Conservation (phyloP, 805 yeast genomes). For the Cyberlindnera euphorbiae region DNA sequence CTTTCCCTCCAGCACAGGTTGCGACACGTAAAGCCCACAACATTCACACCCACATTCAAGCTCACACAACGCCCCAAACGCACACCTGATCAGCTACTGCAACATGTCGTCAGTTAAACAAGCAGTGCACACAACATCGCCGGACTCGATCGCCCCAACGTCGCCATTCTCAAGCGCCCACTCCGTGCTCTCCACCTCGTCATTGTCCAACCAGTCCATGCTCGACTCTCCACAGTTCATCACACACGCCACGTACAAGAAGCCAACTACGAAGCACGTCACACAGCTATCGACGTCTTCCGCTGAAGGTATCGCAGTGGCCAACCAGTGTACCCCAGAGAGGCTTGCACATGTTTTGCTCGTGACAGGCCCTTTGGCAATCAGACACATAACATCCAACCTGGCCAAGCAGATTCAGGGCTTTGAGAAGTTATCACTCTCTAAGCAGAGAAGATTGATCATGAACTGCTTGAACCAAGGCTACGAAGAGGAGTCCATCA, state of each 20-base stretch:
- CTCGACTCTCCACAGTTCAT: conserved; percentile 23
- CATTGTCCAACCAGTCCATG: conserved; percentile 11
- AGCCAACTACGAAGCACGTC: conserved; percentile 25
- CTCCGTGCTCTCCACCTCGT: conserved; percentile 15
- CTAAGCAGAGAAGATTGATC: conserved; percentile 85
- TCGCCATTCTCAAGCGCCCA: conserved; percentile 24
- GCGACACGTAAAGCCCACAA: too few species aligned
- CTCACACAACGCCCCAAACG: too few species aligned
- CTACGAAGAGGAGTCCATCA: conserved; percentile 45
- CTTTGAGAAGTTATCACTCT: conserved; percentile 73
- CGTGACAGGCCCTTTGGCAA: conserved; percentile 82
- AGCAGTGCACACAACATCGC: conserved; percentile 12
- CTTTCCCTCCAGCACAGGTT: too few species aligned
- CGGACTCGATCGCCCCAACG: conserved; percentile 23
- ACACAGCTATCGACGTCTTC: conserved; percentile 64
- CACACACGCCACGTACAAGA: conserved; percentile 25
- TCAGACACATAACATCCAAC: conserved; percentile 81
- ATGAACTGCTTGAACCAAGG: conserved; percentile 84
- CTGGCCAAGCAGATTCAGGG: conserved; percentile 70
- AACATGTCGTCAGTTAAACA: too few species aligned
- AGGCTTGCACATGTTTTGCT: conserved; percentile 65
- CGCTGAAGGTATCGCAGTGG: conserved; percentile 85
- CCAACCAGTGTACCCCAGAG: conserved; percentile 76
- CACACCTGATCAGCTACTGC: too few species aligned
- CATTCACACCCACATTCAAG: not conserved